Percentiles rank a stretch among this genome's conserved stretches.
phyloP scores from a whole-genome alignment of 2,329 filamentous ascomycete species.

The Sclerotinia trifoliorum region DNA sequence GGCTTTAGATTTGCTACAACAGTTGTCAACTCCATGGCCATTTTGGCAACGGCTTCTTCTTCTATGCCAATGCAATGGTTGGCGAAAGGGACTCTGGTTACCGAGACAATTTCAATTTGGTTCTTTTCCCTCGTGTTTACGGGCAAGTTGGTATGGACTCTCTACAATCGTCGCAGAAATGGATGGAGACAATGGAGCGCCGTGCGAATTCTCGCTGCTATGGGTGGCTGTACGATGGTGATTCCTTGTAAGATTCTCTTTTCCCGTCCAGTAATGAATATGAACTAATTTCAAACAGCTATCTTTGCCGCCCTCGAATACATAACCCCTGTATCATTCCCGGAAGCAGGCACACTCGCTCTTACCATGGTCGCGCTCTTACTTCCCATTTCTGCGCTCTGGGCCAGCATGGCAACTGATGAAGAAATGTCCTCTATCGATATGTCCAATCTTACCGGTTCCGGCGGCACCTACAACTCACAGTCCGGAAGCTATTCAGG shows the following conservation, averaged over 20 bases:
- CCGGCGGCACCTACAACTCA: not conserved
- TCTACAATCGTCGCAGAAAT: conserved; percentile 54
- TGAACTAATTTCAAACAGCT: conserved; percentile 44
- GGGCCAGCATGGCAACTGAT: conserved; percentile 49
- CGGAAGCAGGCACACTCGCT: conserved; percentile 54
- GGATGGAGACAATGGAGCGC: conserved; percentile 61
- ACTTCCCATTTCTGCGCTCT: conserved; percentile 65
- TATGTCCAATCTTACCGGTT: conserved; percentile 23
- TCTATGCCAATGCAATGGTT: conserved; percentile 43
- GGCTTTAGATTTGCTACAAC: conserved; percentile 53
- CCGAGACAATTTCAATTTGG: conserved; percentile 56
- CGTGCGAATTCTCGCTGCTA: conserved; percentile 66
- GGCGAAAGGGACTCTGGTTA: conserved; percentile 48
- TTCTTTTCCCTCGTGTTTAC: conserved; percentile 63
- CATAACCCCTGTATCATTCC: conserved; percentile 43
- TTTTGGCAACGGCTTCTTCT: conserved; percentile 27
- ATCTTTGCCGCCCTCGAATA: conserved; percentile 61
- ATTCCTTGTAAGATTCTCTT: conserved; percentile 55
- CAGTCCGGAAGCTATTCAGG: conserved; percentile 16
- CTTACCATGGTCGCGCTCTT: conserved; percentile 60
- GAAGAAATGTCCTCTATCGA: conserved; percentile 28
- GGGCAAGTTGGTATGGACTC: conserved; percentile 57
- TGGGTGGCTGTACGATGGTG: conserved; percentile 65
- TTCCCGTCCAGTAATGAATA: not conserved
- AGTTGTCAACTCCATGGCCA: conserved; percentile 45